Conservation (phyloP, 352 stramenopile species). For the Vaucheria bursata region DNA sequence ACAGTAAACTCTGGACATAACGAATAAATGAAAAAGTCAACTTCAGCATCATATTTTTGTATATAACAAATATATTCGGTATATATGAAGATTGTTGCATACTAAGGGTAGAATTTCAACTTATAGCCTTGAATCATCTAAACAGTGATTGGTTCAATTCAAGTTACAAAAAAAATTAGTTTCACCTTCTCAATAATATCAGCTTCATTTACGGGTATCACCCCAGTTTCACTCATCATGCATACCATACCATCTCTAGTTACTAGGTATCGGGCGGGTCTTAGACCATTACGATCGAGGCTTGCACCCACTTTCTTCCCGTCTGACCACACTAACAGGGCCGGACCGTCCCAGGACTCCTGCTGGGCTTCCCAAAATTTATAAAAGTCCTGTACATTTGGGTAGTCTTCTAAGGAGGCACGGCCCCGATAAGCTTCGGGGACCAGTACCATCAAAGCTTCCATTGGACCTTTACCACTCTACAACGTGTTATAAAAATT, state of each 20-base stretch:
- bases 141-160: too few relatives aligned
- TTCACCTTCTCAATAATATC: constrained; percentile 72
- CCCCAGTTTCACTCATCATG: constrained; percentile 86
- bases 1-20: too few relatives aligned
- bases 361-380: constrained; percentile 87
- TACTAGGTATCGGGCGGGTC: constrained; percentile 86
- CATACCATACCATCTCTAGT: constrained; percentile 87
- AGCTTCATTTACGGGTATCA: constrained; percentile 65
- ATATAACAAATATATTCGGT: too few relatives aligned
- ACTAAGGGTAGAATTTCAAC: too few relatives aligned
- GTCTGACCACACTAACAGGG: constrained; percentile 89
- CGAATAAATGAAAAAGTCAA: too few relatives aligned
- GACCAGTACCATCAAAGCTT: constrained; percentile 83
- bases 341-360: constrained; percentile 91
- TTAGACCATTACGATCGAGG: constrained; percentile 87
- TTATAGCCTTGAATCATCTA: too few relatives aligned
- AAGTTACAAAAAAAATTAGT: too few relatives aligned
- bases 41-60: too few relatives aligned
- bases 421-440: constrained; percentile 87
- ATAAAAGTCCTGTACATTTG: constrained; percentile 77
- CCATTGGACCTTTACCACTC: constrained; percentile 61
- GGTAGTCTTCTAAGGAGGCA: constrained; percentile 55
- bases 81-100: too few relatives aligned
- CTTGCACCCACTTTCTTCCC: constrained; percentile 83
- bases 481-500: too few relatives aligned